A percentile compares a stretch with the other conserved stretches of the same genome.
Conservation (phyloP, 768 basidiomycete species). For the Hericium erinaceus region DNA sequence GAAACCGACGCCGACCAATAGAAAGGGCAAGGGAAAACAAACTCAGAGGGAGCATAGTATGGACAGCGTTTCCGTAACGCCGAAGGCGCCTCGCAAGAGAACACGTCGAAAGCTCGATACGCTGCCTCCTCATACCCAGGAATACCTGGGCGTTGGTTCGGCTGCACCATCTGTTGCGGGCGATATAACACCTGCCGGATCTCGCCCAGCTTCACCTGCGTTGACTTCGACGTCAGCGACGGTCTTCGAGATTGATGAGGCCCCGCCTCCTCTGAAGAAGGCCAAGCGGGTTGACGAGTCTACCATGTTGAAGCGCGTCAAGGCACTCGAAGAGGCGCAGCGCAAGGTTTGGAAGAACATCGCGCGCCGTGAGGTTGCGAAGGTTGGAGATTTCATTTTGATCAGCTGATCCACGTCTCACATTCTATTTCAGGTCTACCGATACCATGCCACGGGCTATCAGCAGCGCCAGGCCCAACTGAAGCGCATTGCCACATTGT, state of each 20-base stretch:
- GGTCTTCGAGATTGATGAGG: conserved; percentile 65
- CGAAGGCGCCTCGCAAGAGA: conserved; percentile 47
- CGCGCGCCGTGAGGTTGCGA: conserved; percentile 74
- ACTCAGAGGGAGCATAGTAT: conserved; percentile 40
- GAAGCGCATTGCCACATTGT: conserved; percentile 68
- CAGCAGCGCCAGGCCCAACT: conserved; percentile 57
- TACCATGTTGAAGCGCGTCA: conserved; percentile 65
- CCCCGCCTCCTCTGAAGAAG: conserved; percentile 59
- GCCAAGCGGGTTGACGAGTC: conserved; percentile 71
- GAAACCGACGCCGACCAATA: conserved; percentile 30
- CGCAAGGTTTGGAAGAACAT: conserved; percentile 88
- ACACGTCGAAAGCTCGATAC: conserved; percentile 47
- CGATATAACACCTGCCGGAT: conserved; percentile 63
- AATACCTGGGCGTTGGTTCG: conserved; percentile 41
- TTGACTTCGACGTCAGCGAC: conserved; percentile 43
- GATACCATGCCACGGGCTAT: conserved; percentile 60
- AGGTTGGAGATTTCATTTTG: conserved; percentile 34
- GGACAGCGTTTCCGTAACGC: conserved; percentile 46
- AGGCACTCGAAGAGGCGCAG: conserved; percentile 74
- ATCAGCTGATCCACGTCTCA: neutral
- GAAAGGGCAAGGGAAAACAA: conserved; percentile 40
- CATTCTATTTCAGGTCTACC: conserved; percentile 53
- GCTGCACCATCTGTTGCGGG: conserved; percentile 47
- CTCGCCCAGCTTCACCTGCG: conserved; percentile 62
- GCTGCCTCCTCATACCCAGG: conserved; percentile 41